Base-by-base conservation (phyloP, 2,329 filamentous ascomycete genomes). In the Aspergillus sp. region DNA sequence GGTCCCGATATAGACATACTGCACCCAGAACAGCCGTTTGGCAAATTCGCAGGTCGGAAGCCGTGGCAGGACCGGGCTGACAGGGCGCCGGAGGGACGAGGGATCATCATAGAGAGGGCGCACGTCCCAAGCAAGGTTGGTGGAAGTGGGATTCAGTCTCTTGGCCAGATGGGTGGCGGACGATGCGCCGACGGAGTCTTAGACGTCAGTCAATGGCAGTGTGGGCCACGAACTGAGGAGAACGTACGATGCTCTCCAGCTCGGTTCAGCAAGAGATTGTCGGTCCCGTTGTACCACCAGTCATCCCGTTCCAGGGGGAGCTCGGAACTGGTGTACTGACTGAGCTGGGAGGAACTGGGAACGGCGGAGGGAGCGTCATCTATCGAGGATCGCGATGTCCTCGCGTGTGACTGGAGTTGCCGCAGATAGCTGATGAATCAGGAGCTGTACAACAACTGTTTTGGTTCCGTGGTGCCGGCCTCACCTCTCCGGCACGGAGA, bases 1-100 rank as follows among this genome's bases (percentile, higher is more conserved):
- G 10, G 71, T 73, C 8, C 71, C 71, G 12, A 75, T 73, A 34
- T 72, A 74, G 20, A 61, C 61, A 46, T 74, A 71, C 36, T 75
- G 72, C 1, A 69, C 66, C 16, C 61, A 58, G 37, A 69, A 72
- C 2, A 71, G 54, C 10, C 67, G 56, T 32, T 66, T 67, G 1
- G 69, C 69, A 40, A 71, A 64, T 19, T 71, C 66, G 8, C 65
- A 57, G 0, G 69, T 68, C 0, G 71, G 71, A 1, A 74, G 50
- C 10, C 61, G 53, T 13, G 66, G 50, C n/a, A 58, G 34, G 8
- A 45, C 24, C 24, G 41, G 44, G 27, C 37, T 45, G 3, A 51
- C 43, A 0, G 52, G 39, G 15, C 49, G 51, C 24, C 47, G 49
- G 3, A 61, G 35, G 2, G 52, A 54, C 1, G 44, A 47, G 17